These are phyloP conservation scores for Pichia thaimueangensis DNA, from an alignment of 805 yeast species.

Conservation along the genomic window DNA sequence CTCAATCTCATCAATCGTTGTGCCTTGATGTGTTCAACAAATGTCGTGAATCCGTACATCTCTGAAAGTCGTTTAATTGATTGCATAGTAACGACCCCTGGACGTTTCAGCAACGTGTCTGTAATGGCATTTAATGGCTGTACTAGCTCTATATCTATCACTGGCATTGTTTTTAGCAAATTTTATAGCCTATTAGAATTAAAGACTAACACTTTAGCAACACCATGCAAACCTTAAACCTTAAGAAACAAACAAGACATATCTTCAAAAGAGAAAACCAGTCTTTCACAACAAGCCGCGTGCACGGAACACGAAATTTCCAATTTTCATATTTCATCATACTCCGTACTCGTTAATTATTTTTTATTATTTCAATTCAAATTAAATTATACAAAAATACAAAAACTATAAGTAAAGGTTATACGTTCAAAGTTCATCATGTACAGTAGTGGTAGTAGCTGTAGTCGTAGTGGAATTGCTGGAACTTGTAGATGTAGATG, in stretches of 20 bases:
- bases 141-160: slow-evolving; percentile 28
- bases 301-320: no score
- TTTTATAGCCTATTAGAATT: no score
- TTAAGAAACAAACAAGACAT: no score
- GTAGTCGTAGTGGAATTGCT: neutral
- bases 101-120: slow-evolving; percentile 30
- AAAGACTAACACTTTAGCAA: no score
- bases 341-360: no score
- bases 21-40: slow-evolving; percentile 5
- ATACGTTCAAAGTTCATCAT: slow-evolving; percentile 10
- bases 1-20: slow-evolving; percentile 18
- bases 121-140: slow-evolving; percentile 29
- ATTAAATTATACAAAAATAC: neutral
- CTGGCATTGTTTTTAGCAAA: no score
- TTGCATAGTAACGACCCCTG: slow-evolving; percentile 29
- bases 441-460: neutral
- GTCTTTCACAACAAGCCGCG: no score
- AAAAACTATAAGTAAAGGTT: neutral
- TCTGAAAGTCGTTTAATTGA: slow-evolving; percentile 31
- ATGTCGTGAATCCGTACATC: slow-evolving; percentile 32
- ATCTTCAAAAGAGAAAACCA: no score
- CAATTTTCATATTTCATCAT: no score
- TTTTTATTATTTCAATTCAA: no score
- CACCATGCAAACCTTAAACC: no score
- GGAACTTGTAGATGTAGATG: neutral